Percentiles rank a stretch among this genome's conserved stretches.
phyloP scores from a whole-genome alignment of 2,329 filamentous ascomycete genomes.

The Lecanicillium sp. region DNA sequence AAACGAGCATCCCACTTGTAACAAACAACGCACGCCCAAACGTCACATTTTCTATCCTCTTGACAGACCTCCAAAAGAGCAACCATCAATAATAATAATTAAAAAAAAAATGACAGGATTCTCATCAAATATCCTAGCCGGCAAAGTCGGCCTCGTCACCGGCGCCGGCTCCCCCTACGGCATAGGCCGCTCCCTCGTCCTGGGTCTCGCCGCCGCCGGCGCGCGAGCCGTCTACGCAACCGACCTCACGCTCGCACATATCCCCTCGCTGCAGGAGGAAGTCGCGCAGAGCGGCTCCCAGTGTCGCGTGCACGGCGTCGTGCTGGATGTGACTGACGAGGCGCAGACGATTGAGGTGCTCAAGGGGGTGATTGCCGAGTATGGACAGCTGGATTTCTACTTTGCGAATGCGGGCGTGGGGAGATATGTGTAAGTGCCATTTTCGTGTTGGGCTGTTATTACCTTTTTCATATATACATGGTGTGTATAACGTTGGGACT shows the following conservation, averaged over 20 bases:
- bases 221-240: conserved; percentile 13
- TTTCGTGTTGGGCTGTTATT: not conserved
- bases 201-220: conserved; percentile 12
- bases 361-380: not conserved
- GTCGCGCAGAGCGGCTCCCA: not conserved
- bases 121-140: conserved; percentile 4
- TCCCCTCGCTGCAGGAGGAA: conserved; percentile 1
- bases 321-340: conserved; percentile 7
- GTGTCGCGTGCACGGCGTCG: not conserved
- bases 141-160: conserved; percentile 17
- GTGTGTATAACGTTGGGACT: no score
- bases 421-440: conserved; percentile 10
- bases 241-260: conserved; percentile 10
- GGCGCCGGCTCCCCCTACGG: conserved; percentile 19
- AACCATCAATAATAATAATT: no score
- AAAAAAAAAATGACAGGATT: not conserved
- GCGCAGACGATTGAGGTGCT: conserved; percentile 4
- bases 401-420: conserved; percentile 15
- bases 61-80: not conserved
- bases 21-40: no score
- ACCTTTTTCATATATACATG: no score
- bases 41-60: no score
- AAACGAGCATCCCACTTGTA: no score
- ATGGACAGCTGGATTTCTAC: conserved; percentile 14
- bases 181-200: conserved; percentile 17